phyloP scores from a whole-genome alignment of 352 stramenopile species.

The Thalassiosira exigua region DNA sequence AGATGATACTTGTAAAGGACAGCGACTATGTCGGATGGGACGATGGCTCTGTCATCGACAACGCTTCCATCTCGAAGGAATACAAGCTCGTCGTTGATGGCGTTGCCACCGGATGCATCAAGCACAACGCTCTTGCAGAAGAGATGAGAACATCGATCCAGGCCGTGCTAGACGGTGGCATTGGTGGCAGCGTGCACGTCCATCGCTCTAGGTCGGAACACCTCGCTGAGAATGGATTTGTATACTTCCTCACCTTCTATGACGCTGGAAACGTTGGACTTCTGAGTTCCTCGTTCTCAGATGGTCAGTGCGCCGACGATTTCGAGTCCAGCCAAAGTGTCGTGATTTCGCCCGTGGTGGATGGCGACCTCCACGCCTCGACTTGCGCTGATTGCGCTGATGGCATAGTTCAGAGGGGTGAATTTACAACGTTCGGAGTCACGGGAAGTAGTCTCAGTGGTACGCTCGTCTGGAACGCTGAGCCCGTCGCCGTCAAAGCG shows the following conservation, averaged over 20 bases:
- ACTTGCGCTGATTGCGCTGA: slow-evolving; percentile 72
- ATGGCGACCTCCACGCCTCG: slow-evolving; percentile 61
- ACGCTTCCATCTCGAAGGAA: slow-evolving; percentile 45
- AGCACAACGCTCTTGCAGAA: slow-evolving; percentile 63
- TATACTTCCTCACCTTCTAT: slow-evolving; percentile 73
- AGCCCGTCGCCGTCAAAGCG: slow-evolving; percentile 68
- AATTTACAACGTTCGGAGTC: slow-evolving; percentile 90
- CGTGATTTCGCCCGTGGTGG: slow-evolving; percentile 46
- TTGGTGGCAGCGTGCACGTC: slow-evolving; percentile 61
- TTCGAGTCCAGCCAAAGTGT: slow-evolving; percentile 66
- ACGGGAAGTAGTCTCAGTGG: slow-evolving; percentile 77
- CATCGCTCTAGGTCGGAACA: slow-evolving; percentile 61
- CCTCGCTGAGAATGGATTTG: slow-evolving; percentile 76
- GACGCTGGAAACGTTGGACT: slow-evolving; percentile 51
- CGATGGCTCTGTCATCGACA: slow-evolving; percentile 57
- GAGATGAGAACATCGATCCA: slow-evolving; percentile 62
- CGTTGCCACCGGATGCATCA: slow-evolving; percentile 71
- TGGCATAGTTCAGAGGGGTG: slow-evolving; percentile 88
- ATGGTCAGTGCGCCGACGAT: slow-evolving; percentile 45
- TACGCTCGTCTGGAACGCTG: slow-evolving; percentile 55
- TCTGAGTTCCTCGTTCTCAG: slow-evolving; percentile 38
- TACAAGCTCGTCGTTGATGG: slow-evolving; percentile 56
- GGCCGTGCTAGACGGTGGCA: slow-evolving; percentile 43
- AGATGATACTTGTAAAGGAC: slow-evolving; percentile 69
- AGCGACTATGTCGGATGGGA: slow-evolving; percentile 67